Evolutionary conservation across 225 moss, liverwort and hornwort genomes (phyloP).

Genomic region (Polytrichum formosum): DNA sequence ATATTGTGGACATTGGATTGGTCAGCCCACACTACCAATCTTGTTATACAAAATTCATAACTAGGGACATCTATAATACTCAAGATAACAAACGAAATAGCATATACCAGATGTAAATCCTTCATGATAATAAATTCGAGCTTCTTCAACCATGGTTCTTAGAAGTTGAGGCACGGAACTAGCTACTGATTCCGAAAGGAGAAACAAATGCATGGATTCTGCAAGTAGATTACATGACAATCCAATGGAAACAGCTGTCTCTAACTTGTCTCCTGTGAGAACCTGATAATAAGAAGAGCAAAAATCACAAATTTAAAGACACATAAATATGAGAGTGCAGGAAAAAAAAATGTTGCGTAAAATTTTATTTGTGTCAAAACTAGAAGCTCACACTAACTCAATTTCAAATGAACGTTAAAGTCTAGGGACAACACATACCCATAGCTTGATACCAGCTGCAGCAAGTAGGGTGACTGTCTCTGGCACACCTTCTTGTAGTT

Average conservation of each 20-base stretch:
- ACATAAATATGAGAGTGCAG: neutral
- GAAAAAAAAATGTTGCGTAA: neutral
- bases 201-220: slow-evolving; percentile 92
- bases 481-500: slow-evolving; percentile 89
- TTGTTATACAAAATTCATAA: too few relatives aligned
- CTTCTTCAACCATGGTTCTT: slow-evolving; percentile 83
- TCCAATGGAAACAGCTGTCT: slow-evolving; percentile 87
- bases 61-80: too few relatives aligned
- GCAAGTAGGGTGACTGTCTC: slow-evolving; percentile 73
- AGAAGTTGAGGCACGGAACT: slow-evolving; percentile 60
- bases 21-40: too few relatives aligned
- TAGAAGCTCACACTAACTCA: too few relatives aligned
- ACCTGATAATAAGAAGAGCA: slow-evolving; percentile 35
- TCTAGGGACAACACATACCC: slow-evolving; percentile 39
- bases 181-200: slow-evolving; percentile 68
- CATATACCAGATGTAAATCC: slow-evolving; percentile 33
- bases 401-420: too few relatives aligned
- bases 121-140: slow-evolving; percentile 31
- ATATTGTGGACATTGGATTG: too few relatives aligned
- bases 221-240: slow-evolving; percentile 82
- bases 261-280: slow-evolving; percentile 89
- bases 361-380: neutral
- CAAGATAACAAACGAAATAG: too few relatives aligned
- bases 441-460: slow-evolving; percentile 81
- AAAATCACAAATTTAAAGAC: neutral